A percentile compares a stretch with the other conserved stretches of the same genome.
Evolutionary conservation across 2,329 filamentous ascomycete species (phyloP).

Genomic region (Xylariaceae sp.): DNA sequence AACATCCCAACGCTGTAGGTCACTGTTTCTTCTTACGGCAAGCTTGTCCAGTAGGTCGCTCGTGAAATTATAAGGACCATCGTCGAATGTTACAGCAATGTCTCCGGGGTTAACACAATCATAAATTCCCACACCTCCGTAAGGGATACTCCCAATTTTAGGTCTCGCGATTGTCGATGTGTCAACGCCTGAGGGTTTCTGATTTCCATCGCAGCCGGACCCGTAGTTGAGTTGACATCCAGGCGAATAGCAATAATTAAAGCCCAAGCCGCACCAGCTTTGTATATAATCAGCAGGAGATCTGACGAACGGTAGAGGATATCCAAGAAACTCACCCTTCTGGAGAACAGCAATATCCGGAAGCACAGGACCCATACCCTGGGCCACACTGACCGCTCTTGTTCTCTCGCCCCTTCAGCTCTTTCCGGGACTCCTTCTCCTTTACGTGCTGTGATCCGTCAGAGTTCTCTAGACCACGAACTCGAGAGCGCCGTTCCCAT

Average conservation of each 20-base stretch:
- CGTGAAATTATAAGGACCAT: slow-evolving; percentile 59
- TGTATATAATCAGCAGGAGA: slow-evolving; percentile 12
- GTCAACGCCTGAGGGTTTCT: slow-evolving; percentile 40
- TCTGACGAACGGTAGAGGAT: not conserved
- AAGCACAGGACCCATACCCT: slow-evolving; percentile 23
- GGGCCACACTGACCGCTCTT: slow-evolving; percentile 24
- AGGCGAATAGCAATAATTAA: slow-evolving; percentile 28
- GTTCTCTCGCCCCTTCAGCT: slow-evolving; percentile 25
- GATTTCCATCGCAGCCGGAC: slow-evolving; percentile 45
- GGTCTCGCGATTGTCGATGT: slow-evolving; percentile 43
- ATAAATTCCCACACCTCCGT: slow-evolving; percentile 46
- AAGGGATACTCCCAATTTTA: slow-evolving; percentile 43
- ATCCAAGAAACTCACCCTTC: slow-evolving; percentile 26
- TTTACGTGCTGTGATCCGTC: slow-evolving; percentile 7
- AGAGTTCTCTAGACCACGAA: slow-evolving; percentile 5
- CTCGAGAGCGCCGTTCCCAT: slow-evolving; percentile 20
- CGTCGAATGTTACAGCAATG: slow-evolving; percentile 61
- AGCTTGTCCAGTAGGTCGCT: slow-evolving; percentile 52
- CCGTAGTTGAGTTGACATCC: slow-evolving; percentile 40
- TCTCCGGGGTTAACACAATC: slow-evolving; percentile 48
- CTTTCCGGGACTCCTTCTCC: slow-evolving; percentile 9
- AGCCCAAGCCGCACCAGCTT: slow-evolving; percentile 28
- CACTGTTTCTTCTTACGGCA: slow-evolving; percentile 18
- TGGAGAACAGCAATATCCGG: slow-evolving; percentile 30
- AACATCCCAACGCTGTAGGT: not conserved